Evolutionary conservation across 495 filamentous ascomycete species (phyloP), one percentile per base, ranked within the genome.

Genomic region (Astrocystis sublimbata): DNA sequence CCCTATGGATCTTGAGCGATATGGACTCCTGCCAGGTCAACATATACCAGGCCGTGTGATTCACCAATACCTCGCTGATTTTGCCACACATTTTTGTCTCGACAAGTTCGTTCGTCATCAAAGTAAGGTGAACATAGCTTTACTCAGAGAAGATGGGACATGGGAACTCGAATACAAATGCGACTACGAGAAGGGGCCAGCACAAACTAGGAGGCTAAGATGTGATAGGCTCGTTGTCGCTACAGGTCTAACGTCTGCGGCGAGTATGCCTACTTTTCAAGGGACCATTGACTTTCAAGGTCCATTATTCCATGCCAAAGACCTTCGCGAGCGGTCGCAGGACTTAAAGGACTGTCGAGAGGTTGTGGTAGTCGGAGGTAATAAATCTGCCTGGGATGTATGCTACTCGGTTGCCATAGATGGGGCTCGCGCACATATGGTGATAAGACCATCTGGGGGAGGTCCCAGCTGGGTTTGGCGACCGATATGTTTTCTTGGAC

Each of bases 361-460:
- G 62, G 76, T 88, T 6, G 75, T 79, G 0, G 78, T 91, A 6
- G 76, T 88, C 43, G 87, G 88, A 17, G 85, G 81, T 21, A 83
- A 81, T n/a, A 92, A 91, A 70, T 88, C 86, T 10, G 86, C 83
- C 9, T 89, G 81, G 76, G 89, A 91, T 74, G 83, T 83, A 6
- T 87, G 81, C 1, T 89, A 89, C 65, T 76, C 78, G 7, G 84
- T 81, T 64, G 84, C 84, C 3, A 77, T 79, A 0, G 67, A 76
- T 0, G 87, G 85, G 4, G 78, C 83, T 41, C 67, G 78, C 19
- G 84, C 91, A 9, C 81, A 87, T 60, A 62, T 12, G 89, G 88
- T 12, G 80, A 86, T 71, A 33, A 41, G 60, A 7, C 60, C 17
- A 17, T 62, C 60, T 1, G 50, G 60, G 24, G 60, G 60, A 33